phyloP scores from a whole-genome alignment of 306 rosid genomes.

The Cucurbita ficifolia region DNA sequence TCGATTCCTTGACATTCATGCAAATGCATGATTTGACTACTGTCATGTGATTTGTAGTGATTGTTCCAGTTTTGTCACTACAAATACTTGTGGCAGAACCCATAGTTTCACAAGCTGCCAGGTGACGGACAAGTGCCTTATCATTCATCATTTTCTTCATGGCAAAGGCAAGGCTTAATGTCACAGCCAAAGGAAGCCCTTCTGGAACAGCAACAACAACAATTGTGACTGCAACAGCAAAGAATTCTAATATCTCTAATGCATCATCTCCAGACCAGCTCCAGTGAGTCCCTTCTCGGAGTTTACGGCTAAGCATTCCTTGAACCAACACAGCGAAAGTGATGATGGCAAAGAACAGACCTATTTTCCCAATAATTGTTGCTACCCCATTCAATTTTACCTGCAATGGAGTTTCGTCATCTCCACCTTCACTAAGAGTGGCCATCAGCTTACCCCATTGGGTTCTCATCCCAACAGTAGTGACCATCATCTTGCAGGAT shows the following conservation, averaged over 20 bases:
- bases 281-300: slow-evolving; percentile 44
- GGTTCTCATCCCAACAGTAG: slow-evolving; percentile 94
- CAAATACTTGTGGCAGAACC: slow-evolving; percentile 94
- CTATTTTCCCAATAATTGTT: slow-evolving; percentile 83
- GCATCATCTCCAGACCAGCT: slow-evolving; percentile 84
- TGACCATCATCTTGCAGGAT: slow-evolving; percentile 80
- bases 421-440: slow-evolving; percentile 92
- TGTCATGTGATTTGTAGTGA: slow-evolving; percentile 90
- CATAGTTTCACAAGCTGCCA: slow-evolving; percentile 99
- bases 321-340: slow-evolving; percentile 80
- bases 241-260: slow-evolving; percentile 55
- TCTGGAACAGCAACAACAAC: slow-evolving; percentile 98
- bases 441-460: slow-evolving; percentile 99
- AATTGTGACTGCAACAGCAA: slow-evolving; percentile 83
- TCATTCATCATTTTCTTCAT: slow-evolving; percentile 99
- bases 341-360: slow-evolving; percentile 67
- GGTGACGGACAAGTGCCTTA: slow-evolving; percentile 85
- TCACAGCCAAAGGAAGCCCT: slow-evolving; percentile 88
- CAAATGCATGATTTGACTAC: slow-evolving; percentile 90
- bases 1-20: slow-evolving; percentile 47
- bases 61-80: slow-evolving; percentile 91
- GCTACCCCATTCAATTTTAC: slow-evolving; percentile 96
- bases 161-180: slow-evolving; percentile 94
- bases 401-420: slow-evolving; percentile 93
- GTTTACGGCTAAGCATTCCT: slow-evolving; percentile 50